These are phyloP conservation scores for Tetracentron sinense DNA, from an alignment of 164 flowering plant genomes.

Conservation along the genomic window DNA sequence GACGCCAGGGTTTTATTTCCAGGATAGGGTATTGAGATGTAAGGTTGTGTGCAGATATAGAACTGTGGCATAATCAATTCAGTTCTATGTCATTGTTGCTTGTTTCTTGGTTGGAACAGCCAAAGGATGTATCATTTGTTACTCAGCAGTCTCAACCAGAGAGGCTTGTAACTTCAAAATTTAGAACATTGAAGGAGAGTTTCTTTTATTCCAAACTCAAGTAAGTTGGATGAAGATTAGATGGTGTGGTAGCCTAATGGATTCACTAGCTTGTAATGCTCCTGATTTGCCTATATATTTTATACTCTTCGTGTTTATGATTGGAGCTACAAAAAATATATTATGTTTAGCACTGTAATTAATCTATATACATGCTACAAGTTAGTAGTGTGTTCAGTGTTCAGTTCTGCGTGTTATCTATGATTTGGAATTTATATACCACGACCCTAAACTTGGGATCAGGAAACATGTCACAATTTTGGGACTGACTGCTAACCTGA, in stretches of 20 bases:
- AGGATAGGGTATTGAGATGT: slow-evolving; percentile 66
- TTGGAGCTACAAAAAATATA: too few species aligned
- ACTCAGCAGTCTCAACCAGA: background rate
- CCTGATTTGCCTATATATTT: too few species aligned
- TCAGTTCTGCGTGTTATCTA: too few species aligned
- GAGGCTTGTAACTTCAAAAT: slow-evolving; percentile 11
- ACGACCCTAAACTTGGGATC: too few species aligned
- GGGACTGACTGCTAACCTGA: too few species aligned
- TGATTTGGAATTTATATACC: too few species aligned
- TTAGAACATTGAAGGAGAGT: background rate
- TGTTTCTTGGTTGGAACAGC: background rate
- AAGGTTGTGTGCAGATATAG: slow-evolving; percentile 85
- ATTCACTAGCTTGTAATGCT: too few species aligned
- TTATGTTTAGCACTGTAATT: too few species aligned
- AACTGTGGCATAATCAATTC: slow-evolving; percentile 24
- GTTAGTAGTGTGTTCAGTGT: too few species aligned
- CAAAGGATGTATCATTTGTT: background rate
- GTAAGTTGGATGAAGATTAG: background rate
- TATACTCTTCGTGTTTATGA: too few species aligned
- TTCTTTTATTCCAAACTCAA: background rate
- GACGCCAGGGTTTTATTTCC: slow-evolving; percentile 94
- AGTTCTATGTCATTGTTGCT: slow-evolving; percentile 3
- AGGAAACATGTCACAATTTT: too few species aligned
- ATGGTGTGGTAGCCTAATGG: too few species aligned
- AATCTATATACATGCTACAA: background rate